Evolutionary conservation across 2,329 filamentous ascomycete species (phyloP), one percentile per base, ranked within the genome.

Genomic region (Aspergillus sclerotialis): DNA sequence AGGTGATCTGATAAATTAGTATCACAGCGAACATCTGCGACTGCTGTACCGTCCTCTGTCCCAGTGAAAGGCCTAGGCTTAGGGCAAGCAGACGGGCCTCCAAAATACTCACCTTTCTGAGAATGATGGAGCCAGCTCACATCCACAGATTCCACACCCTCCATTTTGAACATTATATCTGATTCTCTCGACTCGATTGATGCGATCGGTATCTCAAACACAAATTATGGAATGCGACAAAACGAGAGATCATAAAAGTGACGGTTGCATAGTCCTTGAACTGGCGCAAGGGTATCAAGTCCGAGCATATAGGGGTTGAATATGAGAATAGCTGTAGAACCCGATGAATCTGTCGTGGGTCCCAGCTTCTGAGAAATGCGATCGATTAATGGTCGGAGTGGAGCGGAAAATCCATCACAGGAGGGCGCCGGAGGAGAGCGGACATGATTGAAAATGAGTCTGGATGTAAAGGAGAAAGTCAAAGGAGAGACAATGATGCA

Each of bases 51-150:
- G 10, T 23, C 19, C 7, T 7, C 7, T 23, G 19, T 6, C 19
- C 7, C 6, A n/a, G n/a, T n/a, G n/a, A n/a, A n/a, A n/a, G n/a
- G n/a, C n/a, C n/a, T n/a, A n/a, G n/a, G n/a, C n/a, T n/a, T n/a
- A n/a, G n/a, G n/a, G n/a, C n/a, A n/a, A n/a, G n/a, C 28, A 48
- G 39, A 35, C 25, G 10, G 10, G 25, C 5, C 11, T 16, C 11
- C 11, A n/a, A 19, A 28, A 16, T 30, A 64, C 73, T 63, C 72
- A 85, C 87, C 86, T 82, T 84, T 88, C 44, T 80, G 78, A 49
- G 82, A 78, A 56, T 84, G 83, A 64, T 92, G 84, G 70, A 93
- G 83, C 87, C 87, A 94, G 63, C 83, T 88, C 55, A 93, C 86
- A 64, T 94, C 87, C 54, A 93, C 76, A 47, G 82, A 81, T 60